phyloP scores from a whole-genome alignment of 2,329 filamentous ascomycete species.

The Cryphonectria naterciae region DNA sequence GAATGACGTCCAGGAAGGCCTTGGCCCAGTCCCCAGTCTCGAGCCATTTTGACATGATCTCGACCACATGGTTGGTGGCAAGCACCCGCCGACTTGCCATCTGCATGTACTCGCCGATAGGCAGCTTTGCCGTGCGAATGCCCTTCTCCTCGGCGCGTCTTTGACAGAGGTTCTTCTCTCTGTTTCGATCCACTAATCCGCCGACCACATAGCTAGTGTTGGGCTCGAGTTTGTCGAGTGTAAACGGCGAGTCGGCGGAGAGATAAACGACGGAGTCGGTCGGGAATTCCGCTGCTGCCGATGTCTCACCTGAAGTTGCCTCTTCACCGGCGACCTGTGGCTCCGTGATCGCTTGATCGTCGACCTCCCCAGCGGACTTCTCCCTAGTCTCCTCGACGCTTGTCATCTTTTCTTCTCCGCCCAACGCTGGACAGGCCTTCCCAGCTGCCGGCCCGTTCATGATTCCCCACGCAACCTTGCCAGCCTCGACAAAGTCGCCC shows the following conservation, averaged over 20 bases:
- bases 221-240: slow-evolving; percentile 79
- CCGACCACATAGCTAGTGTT: slow-evolving; percentile 93
- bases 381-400: slow-evolving; percentile 34
- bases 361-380: not conserved
- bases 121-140: slow-evolving; percentile 86
- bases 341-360: slow-evolving; percentile 31
- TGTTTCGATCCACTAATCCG: slow-evolving; percentile 92
- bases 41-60: slow-evolving; percentile 95
- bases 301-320: slow-evolving; percentile 14
- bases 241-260: slow-evolving; percentile 87
- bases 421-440: slow-evolving; percentile 45
- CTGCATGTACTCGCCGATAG: slow-evolving; percentile 92
- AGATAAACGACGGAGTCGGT: slow-evolving; percentile 74
- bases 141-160: slow-evolving; percentile 74
- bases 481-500: slow-evolving; percentile 73
- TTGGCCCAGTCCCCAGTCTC: slow-evolving; percentile 89
- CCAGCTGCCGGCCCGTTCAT: slow-evolving; percentile 67
- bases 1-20: slow-evolving; percentile 86
- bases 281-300: slow-evolving; percentile 38
- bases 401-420: slow-evolving; percentile 57
- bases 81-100: slow-evolving; percentile 87
- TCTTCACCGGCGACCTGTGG: slow-evolving; percentile 19
- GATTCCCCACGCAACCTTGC: slow-evolving; percentile 64
- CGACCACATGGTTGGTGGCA: slow-evolving; percentile 92
- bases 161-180: slow-evolving; percentile 94